Evolutionary conservation across 768 basidiomycete species (phyloP).

Genomic region (Sarcodon sp.): DNA sequence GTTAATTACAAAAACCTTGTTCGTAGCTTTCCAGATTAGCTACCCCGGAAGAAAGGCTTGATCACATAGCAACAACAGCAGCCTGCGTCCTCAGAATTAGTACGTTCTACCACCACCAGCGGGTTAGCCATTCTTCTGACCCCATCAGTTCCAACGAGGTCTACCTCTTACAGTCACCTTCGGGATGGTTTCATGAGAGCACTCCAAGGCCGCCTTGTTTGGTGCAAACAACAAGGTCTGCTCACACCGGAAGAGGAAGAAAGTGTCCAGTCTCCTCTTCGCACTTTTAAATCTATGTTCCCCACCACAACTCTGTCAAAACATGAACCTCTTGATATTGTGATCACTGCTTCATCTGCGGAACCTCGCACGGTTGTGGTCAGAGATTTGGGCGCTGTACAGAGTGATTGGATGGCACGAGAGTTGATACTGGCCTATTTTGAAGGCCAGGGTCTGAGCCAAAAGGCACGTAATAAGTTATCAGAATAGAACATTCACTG

Average conservation of each 20-base stretch:
- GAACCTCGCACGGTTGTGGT: slow-evolving; percentile 46
- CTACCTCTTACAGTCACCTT: slow-evolving; percentile 66
- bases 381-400: slow-evolving; percentile 60
- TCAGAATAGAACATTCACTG: not conserved
- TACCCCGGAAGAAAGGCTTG: slow-evolving; percentile 56
- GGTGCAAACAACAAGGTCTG: slow-evolving; percentile 34
- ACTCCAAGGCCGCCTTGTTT: slow-evolving; percentile 44
- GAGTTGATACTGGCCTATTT: slow-evolving; percentile 70
- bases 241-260: slow-evolving; percentile 49
- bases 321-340: slow-evolving; percentile 54
- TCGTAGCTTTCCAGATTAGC: slow-evolving; percentile 40
- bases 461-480: slow-evolving; percentile 35
- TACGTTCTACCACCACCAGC: slow-evolving; percentile 15
- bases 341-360: slow-evolving; percentile 42
- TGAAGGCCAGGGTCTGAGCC: slow-evolving; percentile 56
- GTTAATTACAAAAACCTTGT: not conserved
- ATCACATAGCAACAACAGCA: slow-evolving; percentile 50
- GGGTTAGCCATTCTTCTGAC: not conserved
- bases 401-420: slow-evolving; percentile 62
- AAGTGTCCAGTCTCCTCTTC: slow-evolving; percentile 46
- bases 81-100: slow-evolving; percentile 68
- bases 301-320: slow-evolving; percentile 53
- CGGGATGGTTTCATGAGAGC: slow-evolving; percentile 77
- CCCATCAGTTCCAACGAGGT: slow-evolving; percentile 60
- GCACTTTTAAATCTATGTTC: slow-evolving; percentile 65